Evolutionary conservation across 495 filamentous ascomycete species (phyloP), one percentile per base, ranked within the genome.

Genomic region (Podospora tetraspora): DNA sequence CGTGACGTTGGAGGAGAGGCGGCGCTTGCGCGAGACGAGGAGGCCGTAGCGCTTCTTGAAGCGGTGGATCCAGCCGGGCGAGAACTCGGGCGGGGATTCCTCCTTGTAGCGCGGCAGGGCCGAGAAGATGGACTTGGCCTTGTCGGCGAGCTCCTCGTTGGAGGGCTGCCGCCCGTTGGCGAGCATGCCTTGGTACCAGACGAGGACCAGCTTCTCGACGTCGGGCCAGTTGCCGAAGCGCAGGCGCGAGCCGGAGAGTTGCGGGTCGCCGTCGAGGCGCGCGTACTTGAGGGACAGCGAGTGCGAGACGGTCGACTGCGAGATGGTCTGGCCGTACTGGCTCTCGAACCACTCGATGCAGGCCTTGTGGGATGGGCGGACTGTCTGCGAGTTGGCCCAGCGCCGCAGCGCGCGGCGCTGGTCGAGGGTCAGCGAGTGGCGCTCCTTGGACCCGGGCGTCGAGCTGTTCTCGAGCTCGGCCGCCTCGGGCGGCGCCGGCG

Each of bases 201-300:
- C 75, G 43, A 84, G 75, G 29, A 84, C 82, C 8, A 84, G 79
- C 75, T 83, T 84, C 78, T 84, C 82, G 64, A 84, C 82, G 68
- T 84, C 82, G 66, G 82, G 82, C 82, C 82, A 84, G 72, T 84
- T 84, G 58, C 82, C 82, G 63, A 84, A 83, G 69, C 82, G 82
- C 62, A 84, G 77, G 60, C 82, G 81, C 63, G 81, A 83, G 59
- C 82, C 82, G 11, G 81, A 82, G 62, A 84, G 80, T 71, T 82
- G 81, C 25, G 76, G 73, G 70, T 84, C 82, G 68, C 80, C 81
- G 70, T 84, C 82, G 22, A 84, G 79, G 30, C 82, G 81, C n/a
- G 82, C 82, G 61, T 84, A 84, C 70, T 84, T 84, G 59, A 81
- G 81, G 7, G 82, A 84, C 16, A 84, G 77, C 8, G 81, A 83